Evolutionary conservation across 2,329 filamentous ascomycete species (phyloP).

Genomic region (Neonectria ditissima): DNA sequence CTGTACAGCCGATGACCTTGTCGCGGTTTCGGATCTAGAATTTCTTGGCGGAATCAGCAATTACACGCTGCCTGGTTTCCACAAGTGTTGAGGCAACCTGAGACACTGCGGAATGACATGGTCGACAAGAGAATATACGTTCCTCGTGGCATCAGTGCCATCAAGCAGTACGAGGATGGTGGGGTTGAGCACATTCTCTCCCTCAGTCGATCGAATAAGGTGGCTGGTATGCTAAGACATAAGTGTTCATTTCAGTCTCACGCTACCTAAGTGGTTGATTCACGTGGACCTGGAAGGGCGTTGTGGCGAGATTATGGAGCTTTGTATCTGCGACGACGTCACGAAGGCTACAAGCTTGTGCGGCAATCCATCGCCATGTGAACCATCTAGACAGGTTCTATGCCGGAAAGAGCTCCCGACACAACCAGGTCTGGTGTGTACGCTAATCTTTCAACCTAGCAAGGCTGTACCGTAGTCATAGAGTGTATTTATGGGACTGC

Average conservation of each 20-base stretch:
- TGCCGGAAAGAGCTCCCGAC: constrained; percentile 59
- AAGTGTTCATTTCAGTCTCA: constrained; percentile 69
- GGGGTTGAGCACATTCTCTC: constrained; percentile 47
- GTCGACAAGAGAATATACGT: constrained; percentile 71
- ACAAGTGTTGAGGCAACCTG: constrained; percentile 54
- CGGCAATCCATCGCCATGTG: constrained; percentile 69
- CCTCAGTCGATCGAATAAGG: constrained; percentile 70
- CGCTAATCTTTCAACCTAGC: constrained; percentile 72
- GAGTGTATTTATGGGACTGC: constrained; percentile 67
- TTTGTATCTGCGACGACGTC: constrained; percentile 70
- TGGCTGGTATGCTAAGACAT: constrained; percentile 72
- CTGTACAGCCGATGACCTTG: no score
- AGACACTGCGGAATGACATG: constrained; percentile 70
- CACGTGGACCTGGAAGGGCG: constrained; percentile 64
- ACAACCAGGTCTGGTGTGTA: constrained; percentile 69
- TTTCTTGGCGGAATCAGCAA: constrained; percentile 28
- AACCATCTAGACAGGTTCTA: constrained; percentile 70
- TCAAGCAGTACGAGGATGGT: constrained; percentile 46
- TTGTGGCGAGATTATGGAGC: constrained; percentile 70
- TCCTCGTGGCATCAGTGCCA: constrained; percentile 70
- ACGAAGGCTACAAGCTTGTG: constrained; percentile 68
- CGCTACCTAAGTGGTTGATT: constrained; percentile 68
- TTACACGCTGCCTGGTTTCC: constrained; percentile 34
- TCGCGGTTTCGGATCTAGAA: constrained; percentile 67
- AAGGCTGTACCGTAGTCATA: constrained; percentile 65